Evolutionary conservation across 2,329 filamentous ascomycete genomes (phyloP).

Genomic region (Ophioceras dolichostomum): DNA sequence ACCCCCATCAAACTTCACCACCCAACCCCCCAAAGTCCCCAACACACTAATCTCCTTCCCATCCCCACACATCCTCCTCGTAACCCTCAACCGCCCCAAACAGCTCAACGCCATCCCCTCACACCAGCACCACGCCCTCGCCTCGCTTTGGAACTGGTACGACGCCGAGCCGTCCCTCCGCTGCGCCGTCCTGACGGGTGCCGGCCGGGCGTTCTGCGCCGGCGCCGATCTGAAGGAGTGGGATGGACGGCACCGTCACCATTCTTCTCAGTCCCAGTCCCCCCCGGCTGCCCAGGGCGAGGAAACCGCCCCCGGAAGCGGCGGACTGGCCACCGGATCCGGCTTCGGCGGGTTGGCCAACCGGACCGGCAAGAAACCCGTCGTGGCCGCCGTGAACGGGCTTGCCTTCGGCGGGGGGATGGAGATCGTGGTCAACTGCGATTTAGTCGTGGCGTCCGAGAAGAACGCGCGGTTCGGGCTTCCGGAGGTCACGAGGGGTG

Average conservation of each 20-base stretch:
- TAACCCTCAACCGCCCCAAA: slow-evolving; percentile 45
- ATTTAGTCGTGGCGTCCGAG: slow-evolving; percentile 53
- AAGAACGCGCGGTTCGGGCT: slow-evolving; percentile 52
- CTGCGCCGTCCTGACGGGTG: slow-evolving; percentile 51
- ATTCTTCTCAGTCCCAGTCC: too few species aligned
- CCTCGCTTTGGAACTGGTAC: slow-evolving; percentile 38
- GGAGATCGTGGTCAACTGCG: slow-evolving; percentile 64
- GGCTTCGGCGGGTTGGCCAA: slow-evolving; percentile 59
- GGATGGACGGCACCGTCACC: slow-evolving; percentile 21
- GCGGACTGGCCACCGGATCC: slow-evolving; percentile 19
- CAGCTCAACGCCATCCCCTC: slow-evolving; percentile 45
- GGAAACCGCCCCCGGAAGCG: slow-evolving; percentile 4
- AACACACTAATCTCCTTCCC: slow-evolving; percentile 36
- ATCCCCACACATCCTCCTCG: slow-evolving; percentile 38
- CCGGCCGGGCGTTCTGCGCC: slow-evolving; percentile 53
- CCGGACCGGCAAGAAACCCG: slow-evolving; percentile 57
- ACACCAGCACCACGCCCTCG: slow-evolving; percentile 34
- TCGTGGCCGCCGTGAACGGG: slow-evolving; percentile 67
- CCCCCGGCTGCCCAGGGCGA: background rate
- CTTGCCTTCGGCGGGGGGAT: slow-evolving; percentile 64
- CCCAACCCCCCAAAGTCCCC: slow-evolving; percentile 26
- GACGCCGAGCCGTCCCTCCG: slow-evolving; percentile 48
- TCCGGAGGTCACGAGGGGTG: slow-evolving; percentile 60
- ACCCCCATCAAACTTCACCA: slow-evolving; percentile 11
- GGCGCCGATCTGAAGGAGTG: slow-evolving; percentile 59